phyloP scores from a whole-genome alignment of 1,284 basidiomycete species.

The Wolfiporia cocos region DNA sequence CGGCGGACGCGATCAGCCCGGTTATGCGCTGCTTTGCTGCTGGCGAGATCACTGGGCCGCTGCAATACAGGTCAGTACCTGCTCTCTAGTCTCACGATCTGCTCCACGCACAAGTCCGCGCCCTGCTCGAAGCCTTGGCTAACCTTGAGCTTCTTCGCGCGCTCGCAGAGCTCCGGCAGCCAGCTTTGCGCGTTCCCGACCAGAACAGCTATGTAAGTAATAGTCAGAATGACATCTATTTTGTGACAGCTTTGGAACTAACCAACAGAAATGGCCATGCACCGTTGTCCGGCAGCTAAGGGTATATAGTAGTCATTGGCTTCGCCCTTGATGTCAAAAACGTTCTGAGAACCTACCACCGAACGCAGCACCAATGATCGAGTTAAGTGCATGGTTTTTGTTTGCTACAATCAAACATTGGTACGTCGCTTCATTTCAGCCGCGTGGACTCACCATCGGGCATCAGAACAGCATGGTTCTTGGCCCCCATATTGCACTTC shows the following conservation, averaged over 20 bases:
- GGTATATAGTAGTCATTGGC: conserved; percentile 23
- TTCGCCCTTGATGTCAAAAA: conserved; percentile 28
- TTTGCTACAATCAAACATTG: conserved; percentile 55
- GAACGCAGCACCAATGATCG: conserved; percentile 92
- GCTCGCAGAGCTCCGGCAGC: conserved; percentile 85
- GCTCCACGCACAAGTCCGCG: conserved; percentile 70
- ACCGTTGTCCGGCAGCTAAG: conserved; percentile 90
- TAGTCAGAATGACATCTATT: background rate
- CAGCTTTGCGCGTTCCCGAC: conserved; percentile 82
- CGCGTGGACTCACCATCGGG: conserved; percentile 64
- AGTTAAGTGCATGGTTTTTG: conserved; percentile 91
- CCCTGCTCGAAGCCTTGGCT: conserved; percentile 87
- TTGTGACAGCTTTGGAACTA: conserved; percentile 20
- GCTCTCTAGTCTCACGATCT: background rate
- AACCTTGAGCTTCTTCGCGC: conserved; percentile 79
- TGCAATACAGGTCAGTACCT: conserved; percentile 23
- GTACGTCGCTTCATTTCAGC: background rate
- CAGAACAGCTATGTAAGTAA: conserved; percentile 58
- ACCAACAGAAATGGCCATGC: conserved; percentile 93
- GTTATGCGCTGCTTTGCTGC: conserved; percentile 79
- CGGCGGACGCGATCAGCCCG: conserved; percentile 74
- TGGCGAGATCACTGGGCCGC: conserved; percentile 93
- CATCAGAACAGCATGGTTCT: conserved; percentile 95
- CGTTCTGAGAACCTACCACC: conserved; percentile 52
- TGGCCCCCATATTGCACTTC: conserved; percentile 83